Conservation (phyloP, 257 asterid species). For the Solanum rostratum region DNA sequence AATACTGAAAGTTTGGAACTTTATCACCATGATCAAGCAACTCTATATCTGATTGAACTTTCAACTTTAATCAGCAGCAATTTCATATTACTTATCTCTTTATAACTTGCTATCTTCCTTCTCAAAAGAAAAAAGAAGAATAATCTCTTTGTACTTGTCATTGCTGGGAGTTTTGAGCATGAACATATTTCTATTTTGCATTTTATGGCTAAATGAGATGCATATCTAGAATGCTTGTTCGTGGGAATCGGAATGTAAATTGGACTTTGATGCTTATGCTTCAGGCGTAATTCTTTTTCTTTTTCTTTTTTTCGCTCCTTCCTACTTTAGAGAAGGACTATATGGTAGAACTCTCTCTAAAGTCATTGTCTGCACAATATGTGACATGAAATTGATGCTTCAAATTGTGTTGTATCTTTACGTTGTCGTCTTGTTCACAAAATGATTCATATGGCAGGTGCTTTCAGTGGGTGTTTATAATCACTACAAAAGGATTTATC, state of each 20-base stretch:
- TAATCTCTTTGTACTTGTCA: neutral
- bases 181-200: neutral
- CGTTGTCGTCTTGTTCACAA: neutral
- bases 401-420: neutral
- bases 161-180: neutral
- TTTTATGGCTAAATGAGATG: neutral
- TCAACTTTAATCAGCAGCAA: neutral
- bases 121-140: neutral
- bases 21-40: neutral
- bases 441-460: conserved; percentile 41
- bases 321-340: neutral
- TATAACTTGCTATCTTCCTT: neutral
- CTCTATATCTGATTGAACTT: neutral
- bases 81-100: neutral
- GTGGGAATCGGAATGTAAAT: neutral
- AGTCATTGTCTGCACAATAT: neutral
- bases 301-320: neutral
- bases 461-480: conserved; percentile 87
- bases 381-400: neutral
- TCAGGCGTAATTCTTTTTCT: neutral
- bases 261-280: neutral
- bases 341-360: neutral
- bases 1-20: neutral
- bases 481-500: conserved; percentile 81
- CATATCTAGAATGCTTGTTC: neutral